Base-by-base conservation (phyloP, 2,329 filamentous ascomycete species). In the Diaporthe longicolla region DNA sequence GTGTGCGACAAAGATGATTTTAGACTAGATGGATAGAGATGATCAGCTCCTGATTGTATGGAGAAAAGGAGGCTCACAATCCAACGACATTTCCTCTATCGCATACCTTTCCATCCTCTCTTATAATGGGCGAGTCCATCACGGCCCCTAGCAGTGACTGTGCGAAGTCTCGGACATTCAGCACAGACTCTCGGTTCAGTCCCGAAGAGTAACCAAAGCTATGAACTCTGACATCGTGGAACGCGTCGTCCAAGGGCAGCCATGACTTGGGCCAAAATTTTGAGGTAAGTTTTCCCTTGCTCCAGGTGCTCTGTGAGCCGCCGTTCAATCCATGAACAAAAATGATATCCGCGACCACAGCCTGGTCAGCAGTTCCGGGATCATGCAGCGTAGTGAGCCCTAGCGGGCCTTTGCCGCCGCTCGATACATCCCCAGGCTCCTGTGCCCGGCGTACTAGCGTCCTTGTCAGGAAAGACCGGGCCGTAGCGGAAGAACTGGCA, bases 251-350 rank as follows among this genome's bases (percentile, higher is more conserved):
- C 19, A 69, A 8, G 0, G 80, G 77, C 1, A 84, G 78, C 82
- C 82, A 84, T 50, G 78, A 74, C 54, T 76, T 55, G 3, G 82
- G 83, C 83, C 83, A 84, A 69, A 81, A 84, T 10, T 72, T 48
- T 2, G 75, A 65, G 0, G 72, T 13, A 9, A 77, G 69, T 24
- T 71, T 73, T 0, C 77, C 78, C 26, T 79, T 77, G 29, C 77
- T 80, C 83, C 83, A 85, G 2, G 83, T 84, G 50, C 80, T 82
- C 19, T 75, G 70, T 0, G 80, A 82, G 1, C 81, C 81, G 0
- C 83, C 83, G 17, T 83, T 81, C 7, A 85, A 77, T 2, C 83
- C 82, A 76, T 85, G 83, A 7, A 85, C 82, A 69, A 85, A 84
- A n/a, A 85, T 77, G 1, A 83, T 48, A 58, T 83, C 81, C 0